These are phyloP conservation scores for Skeletonema tropicum DNA, from an alignment of 108 stramenopile genomes.

Conservation along the genomic window DNA sequence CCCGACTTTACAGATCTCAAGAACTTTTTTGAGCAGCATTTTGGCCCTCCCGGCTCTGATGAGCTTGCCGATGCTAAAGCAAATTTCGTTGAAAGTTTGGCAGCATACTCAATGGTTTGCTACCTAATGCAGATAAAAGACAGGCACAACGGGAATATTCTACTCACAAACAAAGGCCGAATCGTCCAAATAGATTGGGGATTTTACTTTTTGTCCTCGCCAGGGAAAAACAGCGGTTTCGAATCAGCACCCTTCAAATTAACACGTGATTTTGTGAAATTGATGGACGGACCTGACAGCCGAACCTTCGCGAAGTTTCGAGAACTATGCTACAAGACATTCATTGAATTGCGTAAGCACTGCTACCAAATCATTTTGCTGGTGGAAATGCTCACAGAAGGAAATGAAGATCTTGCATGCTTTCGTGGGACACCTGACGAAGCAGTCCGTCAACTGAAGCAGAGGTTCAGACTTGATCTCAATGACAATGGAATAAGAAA, in stretches of 20 bases:
- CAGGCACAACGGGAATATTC: conserved; percentile 95
- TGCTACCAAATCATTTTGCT: conserved; percentile 91
- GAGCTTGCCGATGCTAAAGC: conserved; percentile 77
- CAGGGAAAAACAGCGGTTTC: conserved; percentile 94
- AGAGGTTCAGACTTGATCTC: conserved; percentile 86
- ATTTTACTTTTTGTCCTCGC: conserved; percentile 91
- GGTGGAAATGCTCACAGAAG: conserved; percentile 93
- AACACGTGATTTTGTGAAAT: conserved; percentile 88
- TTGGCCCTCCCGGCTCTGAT: conserved; percentile 69
- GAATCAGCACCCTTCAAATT: conserved; percentile 98
- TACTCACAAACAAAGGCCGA: conserved; percentile 93
- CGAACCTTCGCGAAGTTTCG: conserved; percentile 85
- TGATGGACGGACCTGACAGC: conserved; percentile 93
- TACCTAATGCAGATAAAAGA: conserved; percentile 98
- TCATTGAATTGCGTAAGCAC: conserved; percentile 81
- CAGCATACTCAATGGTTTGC: conserved; percentile 93
- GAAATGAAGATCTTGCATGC: conserved; percentile 94
- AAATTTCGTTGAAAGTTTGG: conserved; percentile 93
- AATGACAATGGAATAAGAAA: conserved; percentile 78
- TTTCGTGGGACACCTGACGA: conserved; percentile 90
- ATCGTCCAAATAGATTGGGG: conserved; percentile 96
- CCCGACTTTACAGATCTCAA: conserved; percentile 78
- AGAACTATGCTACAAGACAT: conserved; percentile 86
- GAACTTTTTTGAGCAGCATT: conserved; percentile 84
- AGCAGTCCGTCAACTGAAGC: conserved; percentile 77